Conservation (phyloP, 768 basidiomycete genomes). For the Phaffia tasmanica region DNA sequence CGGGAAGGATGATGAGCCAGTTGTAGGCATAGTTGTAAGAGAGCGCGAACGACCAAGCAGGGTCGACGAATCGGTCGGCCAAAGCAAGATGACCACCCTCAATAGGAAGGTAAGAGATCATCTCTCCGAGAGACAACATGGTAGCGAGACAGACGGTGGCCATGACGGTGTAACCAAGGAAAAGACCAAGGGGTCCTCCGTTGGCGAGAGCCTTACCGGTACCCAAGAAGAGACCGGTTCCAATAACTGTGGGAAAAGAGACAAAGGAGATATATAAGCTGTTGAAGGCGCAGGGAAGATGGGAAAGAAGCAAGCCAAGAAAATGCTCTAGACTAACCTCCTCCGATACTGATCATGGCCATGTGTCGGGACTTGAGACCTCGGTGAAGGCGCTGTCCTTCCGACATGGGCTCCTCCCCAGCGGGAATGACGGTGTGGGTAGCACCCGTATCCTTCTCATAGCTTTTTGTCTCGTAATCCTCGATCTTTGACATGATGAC, state of each 20-base stretch:
- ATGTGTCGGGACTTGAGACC: slow-evolving; percentile 14
- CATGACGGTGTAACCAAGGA: slow-evolving; percentile 29
- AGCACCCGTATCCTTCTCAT: no score
- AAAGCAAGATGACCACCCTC: slow-evolving; percentile 27
- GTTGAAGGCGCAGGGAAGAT: not conserved
- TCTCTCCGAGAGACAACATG: slow-evolving; percentile 25
- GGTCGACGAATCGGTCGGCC: slow-evolving; percentile 26
- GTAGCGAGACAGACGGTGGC: slow-evolving; percentile 20
- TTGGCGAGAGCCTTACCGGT: slow-evolving; percentile 29
- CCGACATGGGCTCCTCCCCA: no score
- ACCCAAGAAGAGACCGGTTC: slow-evolving; percentile 33
- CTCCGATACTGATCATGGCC: slow-evolving; percentile 13
- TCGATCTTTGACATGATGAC: no score
- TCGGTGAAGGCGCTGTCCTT: no score
- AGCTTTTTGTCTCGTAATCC: no score
- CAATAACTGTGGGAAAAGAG: slow-evolving; percentile 23
- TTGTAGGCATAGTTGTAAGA: slow-evolving; percentile 26
- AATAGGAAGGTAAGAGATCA: slow-evolving; percentile 26
- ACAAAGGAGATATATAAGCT: not conserved
- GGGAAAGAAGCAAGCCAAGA: not conserved
- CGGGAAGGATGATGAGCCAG: slow-evolving; percentile 25
- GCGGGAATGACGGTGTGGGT: no score
- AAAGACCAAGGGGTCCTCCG: slow-evolving; percentile 30
- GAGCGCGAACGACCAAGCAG: slow-evolving; percentile 24
- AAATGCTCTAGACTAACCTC: not conserved